Conservation (phyloP, 1,139 yeast genomes). For the Suhomyces bribrorum region DNA sequence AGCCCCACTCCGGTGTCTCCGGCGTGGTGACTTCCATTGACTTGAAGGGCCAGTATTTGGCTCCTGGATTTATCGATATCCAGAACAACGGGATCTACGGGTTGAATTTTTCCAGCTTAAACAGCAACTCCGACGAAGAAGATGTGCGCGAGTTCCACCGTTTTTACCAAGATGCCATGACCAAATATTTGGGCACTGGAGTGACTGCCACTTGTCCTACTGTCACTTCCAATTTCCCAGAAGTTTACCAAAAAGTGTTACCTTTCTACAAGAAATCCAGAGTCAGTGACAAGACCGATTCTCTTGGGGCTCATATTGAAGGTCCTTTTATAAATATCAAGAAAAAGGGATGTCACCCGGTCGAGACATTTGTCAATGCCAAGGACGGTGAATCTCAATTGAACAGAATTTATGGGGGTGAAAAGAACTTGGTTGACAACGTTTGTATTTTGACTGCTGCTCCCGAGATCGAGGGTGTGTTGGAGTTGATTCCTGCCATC, state of each 20-base stretch:
- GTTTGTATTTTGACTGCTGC: conserved; percentile 62
- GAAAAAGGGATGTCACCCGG: conserved; percentile 67
- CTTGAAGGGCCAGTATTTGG: conserved; percentile 48
- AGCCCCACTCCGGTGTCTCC: conserved; percentile 22
- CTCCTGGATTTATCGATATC: conserved; percentile 64
- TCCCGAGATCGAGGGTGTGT: conserved; percentile 59
- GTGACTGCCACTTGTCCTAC: conserved; percentile 65
- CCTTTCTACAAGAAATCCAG: conserved; percentile 47
- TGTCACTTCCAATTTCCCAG: conserved; percentile 55
- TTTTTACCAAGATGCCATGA: conserved; percentile 48
- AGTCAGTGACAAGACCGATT: conserved; percentile 44
- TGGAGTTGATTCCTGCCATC: conserved; percentile 49
- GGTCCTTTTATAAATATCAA: conserved; percentile 60
- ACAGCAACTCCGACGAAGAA: conserved; percentile 33
- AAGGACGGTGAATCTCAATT: conserved; percentile 40
- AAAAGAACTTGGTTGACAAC: conserved; percentile 38
- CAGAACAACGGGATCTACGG: conserved; percentile 67
- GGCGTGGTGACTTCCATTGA: conserved; percentile 36
- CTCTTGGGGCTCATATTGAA: conserved; percentile 65
- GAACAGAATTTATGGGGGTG: conserved; percentile 48
- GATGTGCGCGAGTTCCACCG: conserved; percentile 34
- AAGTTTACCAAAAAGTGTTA: conserved; percentile 53
- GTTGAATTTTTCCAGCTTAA: conserved; percentile 51
- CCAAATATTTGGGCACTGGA: conserved; percentile 53
- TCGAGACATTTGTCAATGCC: conserved; percentile 54